phyloP scores from a whole-genome alignment of 1,284 basidiomycete species.

The Fomitopsis betulina region DNA sequence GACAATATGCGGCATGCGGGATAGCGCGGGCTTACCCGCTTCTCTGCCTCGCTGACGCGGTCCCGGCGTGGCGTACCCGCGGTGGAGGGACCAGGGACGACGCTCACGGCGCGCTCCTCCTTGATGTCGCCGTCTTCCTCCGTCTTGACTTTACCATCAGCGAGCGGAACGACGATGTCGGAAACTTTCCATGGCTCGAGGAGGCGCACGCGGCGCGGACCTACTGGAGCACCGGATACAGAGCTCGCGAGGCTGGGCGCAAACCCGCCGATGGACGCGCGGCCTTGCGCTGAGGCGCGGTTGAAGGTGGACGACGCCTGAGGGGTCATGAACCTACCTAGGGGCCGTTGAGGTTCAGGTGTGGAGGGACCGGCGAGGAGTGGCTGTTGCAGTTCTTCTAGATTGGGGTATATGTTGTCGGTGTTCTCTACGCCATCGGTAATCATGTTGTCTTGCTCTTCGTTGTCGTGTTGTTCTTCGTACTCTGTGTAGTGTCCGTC shows the following conservation, averaged over 20 bases:
- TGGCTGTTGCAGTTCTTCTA: slow-evolving; percentile 8
- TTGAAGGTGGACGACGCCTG: slow-evolving; percentile 23
- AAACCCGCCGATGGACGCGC: slow-evolving; percentile 24
- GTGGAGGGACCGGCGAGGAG: slow-evolving; percentile 2
- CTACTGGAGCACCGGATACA: slow-evolving; percentile 15
- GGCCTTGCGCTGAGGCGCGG: slow-evolving; percentile 7
- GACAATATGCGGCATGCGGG: neutral
- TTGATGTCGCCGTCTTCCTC: slow-evolving; percentile 9
- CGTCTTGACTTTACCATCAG: neutral
- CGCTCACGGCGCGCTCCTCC: slow-evolving; percentile 10
- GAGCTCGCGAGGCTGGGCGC: slow-evolving; percentile 11
- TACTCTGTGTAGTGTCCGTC: slow-evolving; percentile 5
- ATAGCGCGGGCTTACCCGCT: slow-evolving; percentile 31
- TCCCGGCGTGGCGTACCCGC: slow-evolving; percentile 16
- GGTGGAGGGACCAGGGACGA: neutral
- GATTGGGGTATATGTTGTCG: neutral
- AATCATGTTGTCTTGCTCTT: neutral
- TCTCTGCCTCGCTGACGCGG: slow-evolving; percentile 44
- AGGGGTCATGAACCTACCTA: slow-evolving; percentile 53
- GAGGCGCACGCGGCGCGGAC: slow-evolving; percentile 41
- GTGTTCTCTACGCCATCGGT: neutral
- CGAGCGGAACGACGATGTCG: slow-evolving; percentile 44
- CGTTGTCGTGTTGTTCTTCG: neutral
- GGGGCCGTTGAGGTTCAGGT: slow-evolving; percentile 9
- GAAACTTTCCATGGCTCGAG: slow-evolving; percentile 49